phyloP scores from a whole-genome alignment of 1,139 yeast genomes.

The Wickerhamomyces sp. region DNA sequence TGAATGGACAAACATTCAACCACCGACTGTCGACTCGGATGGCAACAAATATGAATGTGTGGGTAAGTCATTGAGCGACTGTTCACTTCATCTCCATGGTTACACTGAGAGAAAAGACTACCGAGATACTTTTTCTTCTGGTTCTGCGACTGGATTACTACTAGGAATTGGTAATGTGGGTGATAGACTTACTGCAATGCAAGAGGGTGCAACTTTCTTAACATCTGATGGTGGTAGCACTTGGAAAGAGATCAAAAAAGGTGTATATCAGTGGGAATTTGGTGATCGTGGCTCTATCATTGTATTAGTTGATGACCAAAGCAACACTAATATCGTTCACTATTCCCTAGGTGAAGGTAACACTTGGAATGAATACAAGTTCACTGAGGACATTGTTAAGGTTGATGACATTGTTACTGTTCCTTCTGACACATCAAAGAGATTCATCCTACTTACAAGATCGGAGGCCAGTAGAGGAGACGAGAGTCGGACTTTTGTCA shows the following conservation, averaged over 20 bases:
- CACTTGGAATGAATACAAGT: conserved; percentile 65
- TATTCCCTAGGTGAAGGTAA: conserved; percentile 80
- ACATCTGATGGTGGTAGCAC: conserved; percentile 85
- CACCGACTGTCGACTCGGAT: conserved; percentile 62
- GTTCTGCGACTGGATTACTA: conserved; percentile 83
- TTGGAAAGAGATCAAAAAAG: conserved; percentile 77
- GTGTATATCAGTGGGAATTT: conserved; percentile 86
- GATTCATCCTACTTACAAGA: conserved; percentile 53
- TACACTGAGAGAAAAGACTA: conserved; percentile 81
- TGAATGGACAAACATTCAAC: conserved; percentile 67
- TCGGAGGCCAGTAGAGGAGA: conserved; percentile 34
- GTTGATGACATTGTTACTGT: conserved; percentile 81
- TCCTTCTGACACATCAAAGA: conserved; percentile 82
- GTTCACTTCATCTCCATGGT: conserved; percentile 86
- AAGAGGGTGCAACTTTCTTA: conserved; percentile 64
- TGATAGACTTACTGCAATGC: conserved; percentile 41
- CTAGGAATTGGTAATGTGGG: conserved; percentile 93
- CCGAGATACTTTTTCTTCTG: conserved; percentile 83
- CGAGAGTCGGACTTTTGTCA: conserved; percentile 39
- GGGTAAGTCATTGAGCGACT: conserved; percentile 47
- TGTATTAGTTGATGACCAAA: conserved; percentile 58
- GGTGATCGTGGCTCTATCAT: conserved; percentile 93
- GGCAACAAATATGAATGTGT: conserved; percentile 55
- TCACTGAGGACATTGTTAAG: conserved; percentile 50
- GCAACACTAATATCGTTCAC: conserved; percentile 50